Base-by-base conservation (phyloP, 2,329 filamentous ascomycete genomes). In the Dothiorella sarmentorum region DNA sequence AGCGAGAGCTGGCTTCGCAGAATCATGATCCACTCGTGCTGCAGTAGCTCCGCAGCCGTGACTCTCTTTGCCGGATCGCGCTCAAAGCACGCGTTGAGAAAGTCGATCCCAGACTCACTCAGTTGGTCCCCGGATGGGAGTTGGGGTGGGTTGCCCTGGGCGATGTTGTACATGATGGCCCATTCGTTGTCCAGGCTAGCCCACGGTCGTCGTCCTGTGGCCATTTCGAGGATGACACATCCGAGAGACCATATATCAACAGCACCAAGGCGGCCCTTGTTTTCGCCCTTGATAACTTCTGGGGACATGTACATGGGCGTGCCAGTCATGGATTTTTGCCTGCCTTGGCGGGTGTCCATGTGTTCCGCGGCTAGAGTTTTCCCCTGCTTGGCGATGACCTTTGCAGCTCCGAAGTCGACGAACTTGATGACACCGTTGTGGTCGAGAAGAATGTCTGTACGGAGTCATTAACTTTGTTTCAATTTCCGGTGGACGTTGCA, bases 221-320 rank as follows among this genome's bases (percentile, higher is more conserved):
- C 91, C 93, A 99, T 97, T 74, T 99, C 94, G 40, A 97, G 83
- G 64, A 99, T 90, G 35, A 99, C 94, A 70, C 94, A 99, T 56
- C 94, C 93, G 2, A 99, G 82, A 2, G 92, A 97, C 93, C 93
- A 99, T 62, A 97, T 87, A 70, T 99, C 93, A 43, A 95, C 91
- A 3, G 92, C 87, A 37, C 92, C 93, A 60, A 91, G 87, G 64
- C 90, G 88, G 57, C 89, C 89, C 5, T 71, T 70, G 20, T 68
- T 86, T 64, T 92, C 88, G 59, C 94, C 94, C 68, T 92, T 95
- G 78, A 99, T 97, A 38, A 97, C 91, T 78, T 99, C 94, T 4
- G 94, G 94, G 6, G 94, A 97, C 94, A 99, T 99, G 80, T 99
- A 99, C 94, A 99, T 99, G 2, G 94, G 94, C 10, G 94, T 99